These are phyloP conservation scores for Leucosporidium creatinivorum DNA, from an alignment of 768 basidiomycete genomes.

Conservation along the genomic window DNA sequence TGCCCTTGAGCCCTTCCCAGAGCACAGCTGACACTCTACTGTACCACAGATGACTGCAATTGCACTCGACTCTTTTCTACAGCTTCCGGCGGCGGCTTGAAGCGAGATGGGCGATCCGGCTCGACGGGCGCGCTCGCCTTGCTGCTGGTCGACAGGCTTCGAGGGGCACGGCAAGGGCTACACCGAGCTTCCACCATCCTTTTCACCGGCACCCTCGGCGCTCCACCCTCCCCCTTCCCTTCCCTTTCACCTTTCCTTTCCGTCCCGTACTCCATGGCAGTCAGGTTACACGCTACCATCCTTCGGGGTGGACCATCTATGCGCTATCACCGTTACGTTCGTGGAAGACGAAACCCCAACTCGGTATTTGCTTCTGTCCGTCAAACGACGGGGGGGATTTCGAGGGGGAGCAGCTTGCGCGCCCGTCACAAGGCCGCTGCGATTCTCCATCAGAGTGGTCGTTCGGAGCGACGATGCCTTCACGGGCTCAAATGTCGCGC, in stretches of 20 bases:
- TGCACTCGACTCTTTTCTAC: no score
- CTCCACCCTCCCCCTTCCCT: neutral
- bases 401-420: neutral
- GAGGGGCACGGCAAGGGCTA: no score
- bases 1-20: no score
- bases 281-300: slow-evolving; percentile 1
- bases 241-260: neutral
- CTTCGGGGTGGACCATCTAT: neutral
- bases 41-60: no score
- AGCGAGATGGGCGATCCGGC: no score
- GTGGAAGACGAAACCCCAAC: neutral
- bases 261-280: neutral
- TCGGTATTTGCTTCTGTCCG: neutral
- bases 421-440: slow-evolving; percentile 1
- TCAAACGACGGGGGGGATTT: neutral
- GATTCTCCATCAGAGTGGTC: neutral
- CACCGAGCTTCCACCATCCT: no score
- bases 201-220: no score
- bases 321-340: slow-evolving; percentile 3
- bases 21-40: no score
- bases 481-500: no score
- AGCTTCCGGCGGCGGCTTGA: no score
- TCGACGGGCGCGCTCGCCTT: no score
- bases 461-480: neutral
- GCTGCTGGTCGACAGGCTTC: no score